Base-by-base conservation (phyloP, 1,139 yeast species). In the Taphrina pruni region DNA sequence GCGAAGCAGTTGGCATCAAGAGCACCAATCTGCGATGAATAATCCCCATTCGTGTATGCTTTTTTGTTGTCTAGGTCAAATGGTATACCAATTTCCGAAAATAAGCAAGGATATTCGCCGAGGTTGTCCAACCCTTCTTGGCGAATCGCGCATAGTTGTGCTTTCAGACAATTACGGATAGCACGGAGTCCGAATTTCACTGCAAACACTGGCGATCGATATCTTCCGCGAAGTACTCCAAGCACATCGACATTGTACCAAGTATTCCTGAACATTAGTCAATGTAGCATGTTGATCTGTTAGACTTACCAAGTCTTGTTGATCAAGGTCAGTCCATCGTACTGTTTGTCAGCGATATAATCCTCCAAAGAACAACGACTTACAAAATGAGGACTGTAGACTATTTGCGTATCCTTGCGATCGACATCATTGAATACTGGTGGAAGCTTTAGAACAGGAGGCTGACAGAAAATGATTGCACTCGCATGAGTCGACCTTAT, bases 21-120 rank as follows among this genome's bases (percentile, higher is more conserved):
- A 0, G 97, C 97, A 6, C 85, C 81, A 1, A 89, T 88, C 75
- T 93, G 98, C 0, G 90, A 83, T 12, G 82, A 78, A 76, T 86
- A 92, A 72, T 86, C 84, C 0, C 93, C 91, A 69, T 82, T 83
- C 0, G 77, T 76, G 75, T 85, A 92, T 0, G 97, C 90, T 60
- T 79, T 80, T 74, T 89, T 89, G 71, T 85, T 83, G 76, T 93
- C 94, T 96, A 93, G 89, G 77, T 94, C 97, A 77, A 88, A 91
- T 1, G 99, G 98, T 88, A 93, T 90, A 1, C 99, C 99, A n/a
- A 94, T 92, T 78, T 93, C 99, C 0, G 96, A 87, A 82, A 94
- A 86, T 54, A 93, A 79, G 7, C 89, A 84, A 0, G 83, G 81
- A 11, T 79, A 70, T 6, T 72, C 67, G 39, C 81, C 81, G 7